phyloP scores from a whole-genome alignment of 257 asterid species.

The Rhazya stricta region DNA sequence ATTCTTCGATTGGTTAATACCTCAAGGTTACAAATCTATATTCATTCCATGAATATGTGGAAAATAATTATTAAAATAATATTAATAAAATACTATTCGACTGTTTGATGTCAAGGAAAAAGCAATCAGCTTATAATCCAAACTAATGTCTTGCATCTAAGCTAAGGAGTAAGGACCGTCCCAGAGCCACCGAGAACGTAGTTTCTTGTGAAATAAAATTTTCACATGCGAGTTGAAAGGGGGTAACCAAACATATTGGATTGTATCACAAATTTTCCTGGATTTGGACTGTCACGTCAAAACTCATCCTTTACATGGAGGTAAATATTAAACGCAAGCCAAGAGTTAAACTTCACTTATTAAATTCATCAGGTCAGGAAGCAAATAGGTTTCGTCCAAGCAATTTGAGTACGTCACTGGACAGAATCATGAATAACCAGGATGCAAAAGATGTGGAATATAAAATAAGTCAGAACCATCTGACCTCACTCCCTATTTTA shows the following conservation, averaged over 20 bases:
- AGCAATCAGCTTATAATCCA: not conserved
- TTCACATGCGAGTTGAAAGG: not conserved
- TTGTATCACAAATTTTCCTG: not conserved
- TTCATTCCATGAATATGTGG: not conserved
- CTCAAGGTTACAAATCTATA: not conserved
- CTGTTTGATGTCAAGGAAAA: not conserved
- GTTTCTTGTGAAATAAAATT: not conserved
- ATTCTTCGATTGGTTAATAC: not conserved
- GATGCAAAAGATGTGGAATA: not conserved
- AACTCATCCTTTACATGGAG: not conserved
- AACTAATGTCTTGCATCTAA: not conserved
- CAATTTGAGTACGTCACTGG: not conserved
- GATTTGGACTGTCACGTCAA: not conserved
- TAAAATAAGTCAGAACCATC: not conserved
- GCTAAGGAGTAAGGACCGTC: not conserved
- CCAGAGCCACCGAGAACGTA: not conserved
- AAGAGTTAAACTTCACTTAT: not conserved
- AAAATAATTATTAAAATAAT: too few species aligned
- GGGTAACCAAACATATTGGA: not conserved
- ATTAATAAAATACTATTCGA: not conserved
- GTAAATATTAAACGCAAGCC: not conserved
- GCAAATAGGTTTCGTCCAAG: not conserved
- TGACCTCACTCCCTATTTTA: not conserved
- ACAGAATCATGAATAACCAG: not conserved
- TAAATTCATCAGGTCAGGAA: not conserved